These are phyloP conservation scores for Tolypocladium amazonense DNA, from an alignment of 2,329 filamentous ascomycete genomes.

Conservation along the genomic window DNA sequence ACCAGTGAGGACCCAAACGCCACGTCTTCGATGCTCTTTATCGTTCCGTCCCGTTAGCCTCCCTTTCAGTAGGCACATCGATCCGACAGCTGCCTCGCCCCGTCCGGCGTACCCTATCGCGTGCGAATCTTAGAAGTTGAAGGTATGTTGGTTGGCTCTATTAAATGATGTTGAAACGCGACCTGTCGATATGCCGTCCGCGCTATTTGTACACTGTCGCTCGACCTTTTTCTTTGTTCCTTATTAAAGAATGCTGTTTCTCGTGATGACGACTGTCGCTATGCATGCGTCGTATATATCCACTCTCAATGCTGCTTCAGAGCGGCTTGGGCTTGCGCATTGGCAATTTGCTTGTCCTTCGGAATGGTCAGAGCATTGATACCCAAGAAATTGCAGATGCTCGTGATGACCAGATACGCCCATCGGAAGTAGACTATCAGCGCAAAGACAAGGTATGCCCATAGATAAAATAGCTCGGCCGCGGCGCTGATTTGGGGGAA, in stretches of 20 bases:
- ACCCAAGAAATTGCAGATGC: constrained; percentile 83
- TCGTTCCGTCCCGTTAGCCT: not conserved
- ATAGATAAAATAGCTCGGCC: constrained; percentile 70
- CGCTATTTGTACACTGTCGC: not conserved
- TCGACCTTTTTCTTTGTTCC: not conserved
- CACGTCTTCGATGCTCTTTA: not conserved
- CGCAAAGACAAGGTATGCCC: constrained; percentile 74
- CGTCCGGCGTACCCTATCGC: not conserved
- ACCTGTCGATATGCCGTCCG: not conserved
- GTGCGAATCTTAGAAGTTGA: not conserved
- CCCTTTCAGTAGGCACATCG: not conserved
- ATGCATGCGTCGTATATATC: not conserved
- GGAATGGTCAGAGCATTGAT: constrained; percentile 93
- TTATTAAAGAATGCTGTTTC: not conserved
- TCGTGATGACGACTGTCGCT: too few species aligned
- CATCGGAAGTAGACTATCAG: constrained; percentile 82
- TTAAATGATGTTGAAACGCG: not conserved
- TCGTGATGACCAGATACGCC: constrained; percentile 82
- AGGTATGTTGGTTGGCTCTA: not conserved
- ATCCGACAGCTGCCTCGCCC: not conserved
- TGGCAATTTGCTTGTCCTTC: constrained; percentile 46
- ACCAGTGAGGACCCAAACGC: not conserved
- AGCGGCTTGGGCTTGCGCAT: constrained; percentile 31
- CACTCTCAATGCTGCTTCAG: constrained; percentile 21
- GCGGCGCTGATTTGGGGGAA: constrained; percentile 53